Evolutionary conservation across 2,329 filamentous ascomycete species (phyloP).

Genomic region (Gaeumannomyces sp.): DNA sequence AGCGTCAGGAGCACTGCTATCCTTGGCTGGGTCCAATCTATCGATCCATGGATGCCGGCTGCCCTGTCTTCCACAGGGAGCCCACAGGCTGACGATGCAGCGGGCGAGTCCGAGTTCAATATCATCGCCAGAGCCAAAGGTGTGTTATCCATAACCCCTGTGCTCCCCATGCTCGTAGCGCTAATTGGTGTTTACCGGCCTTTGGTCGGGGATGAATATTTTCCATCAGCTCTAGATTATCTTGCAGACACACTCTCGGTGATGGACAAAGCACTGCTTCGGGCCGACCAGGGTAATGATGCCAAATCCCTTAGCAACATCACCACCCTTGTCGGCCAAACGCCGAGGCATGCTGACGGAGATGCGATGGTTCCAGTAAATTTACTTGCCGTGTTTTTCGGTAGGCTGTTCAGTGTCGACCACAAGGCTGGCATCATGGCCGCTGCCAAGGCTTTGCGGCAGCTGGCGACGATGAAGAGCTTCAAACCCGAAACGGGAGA

Average conservation of each 20-base stretch:
- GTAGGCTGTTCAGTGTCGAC: conserved; percentile 52
- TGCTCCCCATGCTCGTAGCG: background rate
- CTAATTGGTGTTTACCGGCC: background rate
- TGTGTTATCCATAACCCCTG: conserved; percentile 16
- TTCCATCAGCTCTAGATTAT: conserved; percentile 45
- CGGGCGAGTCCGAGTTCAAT: conserved; percentile 31
- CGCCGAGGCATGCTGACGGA: background rate
- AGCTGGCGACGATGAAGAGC: conserved; percentile 41
- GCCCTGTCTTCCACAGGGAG: conserved; percentile 5
- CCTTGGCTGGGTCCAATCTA: conserved; percentile 20
- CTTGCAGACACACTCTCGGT: conserved; percentile 46
- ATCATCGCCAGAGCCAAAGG: conserved; percentile 49
- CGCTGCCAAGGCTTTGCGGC: conserved; percentile 45
- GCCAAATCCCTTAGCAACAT: background rate
- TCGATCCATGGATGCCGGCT: conserved; percentile 30
- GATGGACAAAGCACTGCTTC: conserved; percentile 39
- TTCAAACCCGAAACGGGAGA: conserved; percentile 44
- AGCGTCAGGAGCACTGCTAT: conserved; percentile 18
- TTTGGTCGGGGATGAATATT: background rate
- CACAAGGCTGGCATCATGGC: conserved; percentile 53
- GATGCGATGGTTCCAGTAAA: conserved; percentile 17
- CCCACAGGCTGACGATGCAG: conserved; percentile 13
- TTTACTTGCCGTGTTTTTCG: conserved; percentile 43
- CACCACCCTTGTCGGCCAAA: background rate
- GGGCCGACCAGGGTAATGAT: conserved; percentile 40